Percentiles rank a stretch among this genome's conserved stretches.
phyloP scores from a whole-genome alignment of 768 basidiomycete species.

The Mycena galopus region DNA sequence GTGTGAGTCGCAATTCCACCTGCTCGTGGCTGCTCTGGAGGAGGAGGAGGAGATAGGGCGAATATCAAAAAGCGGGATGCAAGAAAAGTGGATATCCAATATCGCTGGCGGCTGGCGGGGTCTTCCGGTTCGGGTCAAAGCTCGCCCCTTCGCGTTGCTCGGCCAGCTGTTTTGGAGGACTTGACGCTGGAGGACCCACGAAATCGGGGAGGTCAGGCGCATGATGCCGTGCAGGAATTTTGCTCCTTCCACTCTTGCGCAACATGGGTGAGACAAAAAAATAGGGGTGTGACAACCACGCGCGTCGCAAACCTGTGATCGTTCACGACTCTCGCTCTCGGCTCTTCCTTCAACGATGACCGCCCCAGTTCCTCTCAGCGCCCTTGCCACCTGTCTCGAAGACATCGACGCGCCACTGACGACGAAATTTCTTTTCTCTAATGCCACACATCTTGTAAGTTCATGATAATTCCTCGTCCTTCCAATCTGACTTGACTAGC shows the following conservation, averaged over 20 bases:
- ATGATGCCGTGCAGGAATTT: neutral
- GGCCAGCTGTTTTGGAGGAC: neutral
- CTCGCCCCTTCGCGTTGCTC: neutral
- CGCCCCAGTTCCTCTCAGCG: neutral
- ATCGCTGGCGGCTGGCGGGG: neutral
- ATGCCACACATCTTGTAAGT: neutral
- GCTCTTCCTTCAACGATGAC: neutral
- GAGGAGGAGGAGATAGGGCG: neutral
- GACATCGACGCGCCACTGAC: neutral
- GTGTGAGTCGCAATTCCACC: too few species aligned
- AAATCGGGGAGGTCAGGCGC: neutral
- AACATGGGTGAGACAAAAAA: neutral
- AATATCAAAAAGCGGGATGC: neutral
- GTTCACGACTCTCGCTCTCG: too few species aligned
- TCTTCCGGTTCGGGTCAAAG: neutral
- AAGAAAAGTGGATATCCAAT: neutral
- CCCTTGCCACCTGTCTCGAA: neutral
- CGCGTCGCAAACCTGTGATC: constrained; percentile 7
- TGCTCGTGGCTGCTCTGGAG: neutral
- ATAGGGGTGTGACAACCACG: constrained; percentile 1
- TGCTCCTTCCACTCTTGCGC: neutral
- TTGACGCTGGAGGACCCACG: neutral
- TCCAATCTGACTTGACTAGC: neutral
- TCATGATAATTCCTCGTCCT: too few species aligned
- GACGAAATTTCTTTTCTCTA: neutral